Percentiles rank a stretch among this genome's conserved stretches.
phyloP scores from a whole-genome alignment of 176 grass and related monocot species.

The Oryza coarctata region DNA sequence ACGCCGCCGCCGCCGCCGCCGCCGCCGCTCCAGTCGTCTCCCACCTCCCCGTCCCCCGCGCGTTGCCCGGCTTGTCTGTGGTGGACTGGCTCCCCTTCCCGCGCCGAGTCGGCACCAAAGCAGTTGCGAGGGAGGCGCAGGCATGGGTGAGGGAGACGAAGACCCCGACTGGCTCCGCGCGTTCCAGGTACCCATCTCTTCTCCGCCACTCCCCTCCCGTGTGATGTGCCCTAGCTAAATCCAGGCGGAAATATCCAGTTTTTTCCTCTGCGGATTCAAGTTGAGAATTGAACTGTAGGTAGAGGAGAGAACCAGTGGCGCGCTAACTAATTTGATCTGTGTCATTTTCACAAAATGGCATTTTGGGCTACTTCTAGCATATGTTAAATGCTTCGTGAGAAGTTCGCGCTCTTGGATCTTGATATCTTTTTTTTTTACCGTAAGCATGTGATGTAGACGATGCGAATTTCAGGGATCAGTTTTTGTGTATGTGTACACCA shows the following conservation, averaged over 20 bases:
- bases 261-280: not conserved
- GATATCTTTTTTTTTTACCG: not conserved
- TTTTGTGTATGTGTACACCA: not conserved
- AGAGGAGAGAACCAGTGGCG: not conserved
- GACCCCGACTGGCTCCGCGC: slow-evolving; percentile 48
- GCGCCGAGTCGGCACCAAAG: not conserved
- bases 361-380: not conserved
- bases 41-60: no score
- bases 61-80: no score
- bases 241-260: not conserved
- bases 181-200: slow-evolving; percentile 40
- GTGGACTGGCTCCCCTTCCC: not conserved
- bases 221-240: not conserved
- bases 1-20: no score
- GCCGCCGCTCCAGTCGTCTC: no score
- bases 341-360: not conserved
- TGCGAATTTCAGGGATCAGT: not conserved
- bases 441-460: not conserved
- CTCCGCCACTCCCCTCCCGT: not conserved
- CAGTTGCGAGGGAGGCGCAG: not conserved
- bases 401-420: not conserved
- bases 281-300: not conserved
- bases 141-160: slow-evolving; percentile 44
- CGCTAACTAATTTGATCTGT: not conserved
- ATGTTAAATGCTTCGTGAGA: not conserved